phyloP scores from a whole-genome alignment of 2,329 filamentous ascomycete species.

The Exophiala sideris region DNA sequence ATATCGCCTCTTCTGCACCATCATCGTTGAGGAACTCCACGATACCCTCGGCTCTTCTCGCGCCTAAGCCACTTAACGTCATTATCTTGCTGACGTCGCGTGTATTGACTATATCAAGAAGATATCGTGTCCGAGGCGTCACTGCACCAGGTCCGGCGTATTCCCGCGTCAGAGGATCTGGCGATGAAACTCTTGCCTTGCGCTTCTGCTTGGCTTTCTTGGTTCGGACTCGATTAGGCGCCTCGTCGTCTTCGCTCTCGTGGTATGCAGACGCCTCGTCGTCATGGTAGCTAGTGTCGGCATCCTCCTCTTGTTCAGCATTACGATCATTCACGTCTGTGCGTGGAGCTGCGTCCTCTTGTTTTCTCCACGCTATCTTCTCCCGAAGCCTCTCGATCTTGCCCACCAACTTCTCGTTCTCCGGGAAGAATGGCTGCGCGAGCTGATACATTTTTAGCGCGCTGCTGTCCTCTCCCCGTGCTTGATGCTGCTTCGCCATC shows the following conservation, averaged over 20 bases:
- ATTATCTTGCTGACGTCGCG: conserved; percentile 46
- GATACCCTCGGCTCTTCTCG: conserved; percentile 48
- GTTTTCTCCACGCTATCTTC: conserved; percentile 39
- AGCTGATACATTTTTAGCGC: conserved; percentile 83
- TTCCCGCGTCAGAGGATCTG: conserved; percentile 19
- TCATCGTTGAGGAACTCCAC: conserved; percentile 45
- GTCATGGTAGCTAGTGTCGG: conserved; percentile 28
- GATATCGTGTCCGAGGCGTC: conserved; percentile 43
- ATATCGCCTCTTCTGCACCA: conserved; percentile 20
- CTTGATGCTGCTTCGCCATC: conserved; percentile 89
- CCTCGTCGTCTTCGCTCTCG: conserved; percentile 34
- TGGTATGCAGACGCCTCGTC: conserved; percentile 35
- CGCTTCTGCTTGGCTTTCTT: conserved; percentile 31
- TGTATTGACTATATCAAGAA: conserved; percentile 46
- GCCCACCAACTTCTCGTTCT: conserved; percentile 67
- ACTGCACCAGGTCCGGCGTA: conserved; percentile 25
- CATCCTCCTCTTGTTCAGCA: conserved; percentile 1
- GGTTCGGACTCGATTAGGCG: conserved; percentile 26
- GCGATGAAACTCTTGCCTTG: conserved; percentile 23
- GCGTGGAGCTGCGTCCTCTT: conserved; percentile 36
- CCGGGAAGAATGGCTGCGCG: conserved; percentile 80
- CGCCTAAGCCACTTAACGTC: conserved; percentile 45
- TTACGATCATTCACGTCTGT: background rate
- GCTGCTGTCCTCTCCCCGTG: conserved; percentile 71
- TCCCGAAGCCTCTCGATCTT: conserved; percentile 57